Base-by-base conservation (phyloP, 345 rosid species). In the Citrus sp. region DNA sequence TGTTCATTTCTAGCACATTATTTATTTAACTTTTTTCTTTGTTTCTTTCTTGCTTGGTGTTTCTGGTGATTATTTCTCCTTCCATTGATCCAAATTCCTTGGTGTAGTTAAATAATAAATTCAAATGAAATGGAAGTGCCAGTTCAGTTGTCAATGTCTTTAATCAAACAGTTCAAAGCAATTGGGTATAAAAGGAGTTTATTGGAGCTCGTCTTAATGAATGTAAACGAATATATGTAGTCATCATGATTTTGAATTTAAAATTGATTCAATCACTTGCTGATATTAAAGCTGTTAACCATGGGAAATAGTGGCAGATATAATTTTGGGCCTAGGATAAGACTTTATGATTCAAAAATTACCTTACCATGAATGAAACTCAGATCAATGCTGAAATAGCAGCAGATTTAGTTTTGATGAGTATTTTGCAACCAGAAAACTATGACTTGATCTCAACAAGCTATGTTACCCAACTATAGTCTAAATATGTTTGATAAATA, bases 21-120 rank as follows among this genome's bases (percentile, higher is more conserved):
- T 56, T 76, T 71, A 75, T 35, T n/a, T 77, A 10, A 68, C 16
- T 63, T 42, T 66, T 70, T 68, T 40, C 54, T 62, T 32, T 16
- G 67, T 25, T 72, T 67, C 73, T 64, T 79, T 62, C 32, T 83
- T 30, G 64, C 27, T 74, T 78, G 21, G 22, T 37, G 35, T 54
- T 82, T 63, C 14, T 42, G 25, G 40, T 73, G 46, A 67, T 55
- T 46, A 59, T 55, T 67, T 1, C 9, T 42, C 19, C 46, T 54
- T 4, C 35, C 34, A 3, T 54, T 32, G 59, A 35, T 32, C 8
- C 16, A 7, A 27, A 63, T 24, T 7, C 56, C 72, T 27, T 63
- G 71, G 6, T 32, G 24, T 49, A 13, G 30, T 75, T 49, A 28
- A 46, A 75, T 42, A 49, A 30, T 65, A 34, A 65, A 66, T 4